A percentile compares a stretch with the other conserved stretches of the same genome.
These are phyloP conservation scores for Udeniomyces megalosporus DNA, from an alignment of 768 basidiomycete species.

Conservation along the genomic window DNA sequence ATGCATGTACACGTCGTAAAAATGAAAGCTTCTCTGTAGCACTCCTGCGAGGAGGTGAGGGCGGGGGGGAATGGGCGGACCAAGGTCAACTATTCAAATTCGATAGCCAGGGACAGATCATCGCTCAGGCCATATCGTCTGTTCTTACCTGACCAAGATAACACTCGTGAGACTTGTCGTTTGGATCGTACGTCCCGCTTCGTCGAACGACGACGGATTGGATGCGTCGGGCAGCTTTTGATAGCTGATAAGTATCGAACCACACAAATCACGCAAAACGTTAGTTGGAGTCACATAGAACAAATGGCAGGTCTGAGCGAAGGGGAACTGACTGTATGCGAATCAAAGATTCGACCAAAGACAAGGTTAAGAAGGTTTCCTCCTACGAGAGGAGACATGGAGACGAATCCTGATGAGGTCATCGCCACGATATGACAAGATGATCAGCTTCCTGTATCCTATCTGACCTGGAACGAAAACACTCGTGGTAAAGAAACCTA, in stretches of 20 bases:
- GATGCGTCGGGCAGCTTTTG: background rate
- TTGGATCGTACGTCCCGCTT: background rate
- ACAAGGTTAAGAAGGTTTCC: constrained; percentile 71
- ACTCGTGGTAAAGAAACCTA: too few species aligned
- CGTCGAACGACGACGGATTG: background rate
- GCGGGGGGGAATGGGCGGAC: background rate
- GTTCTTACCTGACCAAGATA: constrained; percentile 4
- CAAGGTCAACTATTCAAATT: too few species aligned
- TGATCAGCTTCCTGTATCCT: too few species aligned
- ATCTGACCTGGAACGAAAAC: too few species aligned
- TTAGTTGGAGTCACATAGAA: background rate
- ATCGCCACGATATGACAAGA: too few species aligned
- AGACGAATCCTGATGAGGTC: constrained; percentile 36
- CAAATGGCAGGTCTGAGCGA: background rate
- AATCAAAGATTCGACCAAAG: constrained; percentile 66
- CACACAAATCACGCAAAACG: too few species aligned
- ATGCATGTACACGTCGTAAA: background rate
- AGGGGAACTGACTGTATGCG: constrained; percentile 35
- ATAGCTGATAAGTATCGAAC: background rate
- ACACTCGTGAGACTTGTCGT: constrained; percentile 7
- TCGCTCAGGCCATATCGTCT: too few species aligned
- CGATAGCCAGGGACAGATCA: too few species aligned
- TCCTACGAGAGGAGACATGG: constrained; percentile 51
- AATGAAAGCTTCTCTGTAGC: constrained; percentile 11
- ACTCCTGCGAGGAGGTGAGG: background rate